These are phyloP conservation scores for Camelina neglecta DNA, from an alignment of 345 rosid genomes.

Conservation along the genomic window DNA sequence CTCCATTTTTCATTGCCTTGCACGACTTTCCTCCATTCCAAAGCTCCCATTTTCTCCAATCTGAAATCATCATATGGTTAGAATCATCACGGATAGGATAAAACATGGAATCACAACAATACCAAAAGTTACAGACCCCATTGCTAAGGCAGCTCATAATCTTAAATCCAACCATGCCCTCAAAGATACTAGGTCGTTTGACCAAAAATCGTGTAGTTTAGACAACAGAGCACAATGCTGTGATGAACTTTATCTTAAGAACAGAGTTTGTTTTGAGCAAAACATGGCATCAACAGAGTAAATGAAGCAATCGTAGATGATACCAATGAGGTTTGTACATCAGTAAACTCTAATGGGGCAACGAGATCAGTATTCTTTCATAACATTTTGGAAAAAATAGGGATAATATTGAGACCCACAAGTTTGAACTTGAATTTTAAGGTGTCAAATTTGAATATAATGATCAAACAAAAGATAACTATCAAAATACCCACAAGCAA, in stretches of 20 bases:
- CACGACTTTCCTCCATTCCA: conserved; percentile 67
- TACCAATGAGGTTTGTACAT: background rate
- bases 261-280: background rate
- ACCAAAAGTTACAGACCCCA: background rate
- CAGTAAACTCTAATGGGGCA: too few species aligned
- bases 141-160: background rate
- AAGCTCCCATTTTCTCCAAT: conserved; percentile 82
- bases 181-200: background rate
- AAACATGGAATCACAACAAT: background rate
- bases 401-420: too few species aligned
- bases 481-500: conserved; percentile 14
- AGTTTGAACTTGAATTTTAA: too few species aligned
- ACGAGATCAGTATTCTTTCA: too few species aligned
- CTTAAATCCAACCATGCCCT: background rate
- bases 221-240: background rate
- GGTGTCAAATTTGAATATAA: background rate
- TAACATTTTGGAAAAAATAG: too few species aligned
- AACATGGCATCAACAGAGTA: conserved; percentile 1
- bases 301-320: background rate
- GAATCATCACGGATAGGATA: background rate
- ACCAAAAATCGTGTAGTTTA: background rate
- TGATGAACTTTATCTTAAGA: conserved; percentile 8
- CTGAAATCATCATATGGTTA: conserved; percentile 46
- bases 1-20: conserved; percentile 85
- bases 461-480: background rate